Evolutionary conservation across 2,329 filamentous ascomycete genomes (phyloP), one percentile per base, ranked within the genome.

Genomic region (Cladosporium phlei): DNA sequence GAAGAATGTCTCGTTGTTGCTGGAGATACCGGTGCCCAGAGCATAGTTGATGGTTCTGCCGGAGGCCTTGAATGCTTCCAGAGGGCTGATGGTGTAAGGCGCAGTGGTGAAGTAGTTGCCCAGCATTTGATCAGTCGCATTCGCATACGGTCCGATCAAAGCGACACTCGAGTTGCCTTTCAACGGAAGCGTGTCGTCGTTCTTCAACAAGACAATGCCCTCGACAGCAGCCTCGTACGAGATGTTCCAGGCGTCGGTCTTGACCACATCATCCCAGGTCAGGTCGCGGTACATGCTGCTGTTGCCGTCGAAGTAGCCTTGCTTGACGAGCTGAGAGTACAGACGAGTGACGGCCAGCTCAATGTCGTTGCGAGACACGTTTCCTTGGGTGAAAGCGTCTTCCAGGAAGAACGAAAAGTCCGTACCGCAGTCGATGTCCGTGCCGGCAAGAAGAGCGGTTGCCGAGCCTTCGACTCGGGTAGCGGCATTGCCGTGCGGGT

Each of bases 141-240:
- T 76, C 4, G 74, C 76, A 68, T 76, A 81, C 19, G 71, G 71
- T 0, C 78, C 78, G 19, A 82, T 63, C 34, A 82, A 64, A 1
- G 74, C 77, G 2, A 81, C 63, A 20, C 37, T 47, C 4, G 62
- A 66, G 3, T 59, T 54, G 34, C 60, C 64, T 2, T 58, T 52
- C 9, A 60, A 46, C 3, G 76, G 61, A 0, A 73, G 71, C 0
- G 63, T 59, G 5, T 65, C 66, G 39, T 76, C 70, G 45, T 77
- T 77, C 58, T 76, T 76, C 10, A 77, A 62, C 46, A 77, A 55
- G 24, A 69, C 59, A 42, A 71, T 69, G 2, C 68, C 63, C 56
- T 71, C 63, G 21, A 68, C 60, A 21, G 67, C 62, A 0, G 79
- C 77, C 25, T 55, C 50, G 34, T 55, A 55, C 2, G 37, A 61